phyloP scores from a whole-genome alignment of 164 flowering plant genomes.

The Magnolia officinalis region DNA sequence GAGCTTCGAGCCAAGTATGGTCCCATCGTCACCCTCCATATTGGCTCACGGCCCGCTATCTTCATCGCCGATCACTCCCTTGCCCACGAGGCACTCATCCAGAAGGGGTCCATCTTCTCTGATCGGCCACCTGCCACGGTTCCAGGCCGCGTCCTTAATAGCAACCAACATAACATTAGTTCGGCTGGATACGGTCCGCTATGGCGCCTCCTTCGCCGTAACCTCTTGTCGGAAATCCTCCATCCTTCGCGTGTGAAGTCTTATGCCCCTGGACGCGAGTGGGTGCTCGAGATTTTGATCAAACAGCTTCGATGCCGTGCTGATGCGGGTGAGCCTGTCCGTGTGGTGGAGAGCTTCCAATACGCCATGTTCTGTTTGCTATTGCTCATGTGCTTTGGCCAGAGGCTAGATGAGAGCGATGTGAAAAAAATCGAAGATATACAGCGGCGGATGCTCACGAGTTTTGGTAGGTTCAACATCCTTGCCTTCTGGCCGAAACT shows the following conservation, averaged over 20 bases:
- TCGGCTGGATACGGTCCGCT: slow-evolving; percentile 36
- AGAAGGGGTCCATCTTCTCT: slow-evolving; percentile 38
- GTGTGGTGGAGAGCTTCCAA: slow-evolving; percentile 21
- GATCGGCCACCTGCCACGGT: slow-evolving; percentile 28
- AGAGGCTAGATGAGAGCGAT: slow-evolving; percentile 25
- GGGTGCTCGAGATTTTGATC: slow-evolving; percentile 25
- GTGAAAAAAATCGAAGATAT: slow-evolving; percentile 22
- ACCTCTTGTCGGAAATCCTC: slow-evolving; percentile 33
- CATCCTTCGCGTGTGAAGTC: slow-evolving; percentile 31
- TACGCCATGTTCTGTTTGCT: slow-evolving; percentile 35
- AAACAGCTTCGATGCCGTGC: slow-evolving; percentile 5
- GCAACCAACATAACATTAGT: slow-evolving; percentile 28
- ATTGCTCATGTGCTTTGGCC: slow-evolving; percentile 45
- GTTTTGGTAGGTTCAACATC: slow-evolving; percentile 3
- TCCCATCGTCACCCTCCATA: slow-evolving; percentile 37
- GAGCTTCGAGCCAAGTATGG: slow-evolving; percentile 31
- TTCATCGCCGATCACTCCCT: slow-evolving; percentile 29
- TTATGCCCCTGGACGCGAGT: slow-evolving; percentile 23
- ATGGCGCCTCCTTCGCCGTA: slow-evolving; percentile 42
- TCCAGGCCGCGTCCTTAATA: slow-evolving; percentile 4
- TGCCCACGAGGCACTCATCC: slow-evolving; percentile 44
- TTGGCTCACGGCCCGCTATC: slow-evolving; percentile 27
- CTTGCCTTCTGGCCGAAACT: slow-evolving; percentile 27
- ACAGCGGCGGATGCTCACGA: slow-evolving; percentile 12
- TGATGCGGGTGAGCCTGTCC: slow-evolving; percentile 8